phyloP scores from a whole-genome alignment of 768 basidiomycete genomes.

The Pleurotus tuoliensis region DNA sequence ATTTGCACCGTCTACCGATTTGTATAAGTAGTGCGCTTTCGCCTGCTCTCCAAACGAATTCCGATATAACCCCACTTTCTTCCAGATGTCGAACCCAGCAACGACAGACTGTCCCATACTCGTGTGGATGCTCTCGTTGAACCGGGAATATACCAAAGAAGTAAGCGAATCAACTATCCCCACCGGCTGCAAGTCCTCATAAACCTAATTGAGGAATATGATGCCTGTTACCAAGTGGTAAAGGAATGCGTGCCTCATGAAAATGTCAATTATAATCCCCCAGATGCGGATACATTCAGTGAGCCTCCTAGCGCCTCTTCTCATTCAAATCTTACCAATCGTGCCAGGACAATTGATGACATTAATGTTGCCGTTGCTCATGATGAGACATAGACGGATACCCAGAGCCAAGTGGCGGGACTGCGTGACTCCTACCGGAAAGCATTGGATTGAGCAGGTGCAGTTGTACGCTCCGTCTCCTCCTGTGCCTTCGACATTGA shows the following conservation, averaged over 20 bases:
- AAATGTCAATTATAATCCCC: conserved; percentile 49
- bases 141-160: conserved; percentile 65
- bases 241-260: conserved; percentile 58
- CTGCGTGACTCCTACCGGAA: conserved; percentile 53
- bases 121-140: conserved; percentile 78
- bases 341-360: conserved; percentile 63
- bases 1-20: too few relatives aligned
- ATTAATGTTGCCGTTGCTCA: conserved; percentile 72
- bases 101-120: conserved; percentile 59
- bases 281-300: conserved; percentile 66
- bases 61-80: background rate
- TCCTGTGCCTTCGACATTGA: too few relatives aligned
- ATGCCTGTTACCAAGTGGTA: conserved; percentile 58
- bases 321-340: background rate
- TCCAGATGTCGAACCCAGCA: background rate
- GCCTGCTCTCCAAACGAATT: background rate
- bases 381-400: conserved; percentile 83
- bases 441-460: conserved; percentile 83
- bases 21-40: too few relatives aligned
- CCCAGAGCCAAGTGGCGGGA: conserved; percentile 74
- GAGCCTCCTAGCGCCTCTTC: conserved; percentile 19
- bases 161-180: conserved; percentile 30
- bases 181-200: conserved; percentile 8
- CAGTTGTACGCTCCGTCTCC: conserved; percentile 3
- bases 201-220: conserved; percentile 57